phyloP scores from a whole-genome alignment of 306 rosid species.

The Herpetospermum pedunculosum region DNA sequence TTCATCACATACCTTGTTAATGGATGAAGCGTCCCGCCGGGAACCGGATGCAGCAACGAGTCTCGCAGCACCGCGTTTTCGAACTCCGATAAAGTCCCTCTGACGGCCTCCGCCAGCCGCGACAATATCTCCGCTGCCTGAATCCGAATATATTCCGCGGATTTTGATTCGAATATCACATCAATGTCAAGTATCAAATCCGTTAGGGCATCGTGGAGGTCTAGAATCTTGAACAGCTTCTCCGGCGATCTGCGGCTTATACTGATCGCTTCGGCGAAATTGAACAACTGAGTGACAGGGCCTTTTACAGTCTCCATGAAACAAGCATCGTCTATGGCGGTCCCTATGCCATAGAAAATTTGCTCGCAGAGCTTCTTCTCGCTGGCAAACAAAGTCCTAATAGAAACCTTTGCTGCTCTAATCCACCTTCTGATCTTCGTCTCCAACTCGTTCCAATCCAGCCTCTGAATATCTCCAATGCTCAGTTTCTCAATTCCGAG shows the following conservation, averaged over 20 bases:
- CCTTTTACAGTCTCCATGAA: constrained; percentile 92
- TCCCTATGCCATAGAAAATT: constrained; percentile 68
- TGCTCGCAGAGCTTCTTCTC: constrained; percentile 88
- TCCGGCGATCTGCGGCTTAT: constrained; percentile 87
- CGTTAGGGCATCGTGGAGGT: constrained; percentile 77
- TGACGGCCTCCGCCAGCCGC: constrained; percentile 83
- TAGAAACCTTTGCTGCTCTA: constrained; percentile 66
- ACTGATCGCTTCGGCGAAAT: constrained; percentile 86
- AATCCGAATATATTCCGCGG: constrained; percentile 66
- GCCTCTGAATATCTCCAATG: constrained; percentile 88
- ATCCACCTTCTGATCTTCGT: constrained; percentile 92
- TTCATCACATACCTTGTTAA: constrained; percentile 97
- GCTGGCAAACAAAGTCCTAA: constrained; percentile 65
- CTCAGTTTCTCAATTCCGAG: constrained; percentile 78
- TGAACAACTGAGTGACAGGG: constrained; percentile 85
- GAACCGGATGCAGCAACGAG: constrained; percentile 83
- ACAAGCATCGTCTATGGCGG: constrained; percentile 78
- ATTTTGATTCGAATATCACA: constrained; percentile 72
- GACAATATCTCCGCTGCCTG: constrained; percentile 92
- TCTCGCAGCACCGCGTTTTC: constrained; percentile 88
- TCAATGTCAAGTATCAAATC: constrained; percentile 86
- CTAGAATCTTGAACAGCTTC: constrained; percentile 83
- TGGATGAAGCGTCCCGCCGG: constrained; percentile 95
- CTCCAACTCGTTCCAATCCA: constrained; percentile 82
- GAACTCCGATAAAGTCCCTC: constrained; percentile 87